A percentile compares a stretch with the other conserved stretches of the same genome.
phyloP scores from a whole-genome alignment of 805 yeast genomes.

The Cyberlindnera japonica region DNA sequence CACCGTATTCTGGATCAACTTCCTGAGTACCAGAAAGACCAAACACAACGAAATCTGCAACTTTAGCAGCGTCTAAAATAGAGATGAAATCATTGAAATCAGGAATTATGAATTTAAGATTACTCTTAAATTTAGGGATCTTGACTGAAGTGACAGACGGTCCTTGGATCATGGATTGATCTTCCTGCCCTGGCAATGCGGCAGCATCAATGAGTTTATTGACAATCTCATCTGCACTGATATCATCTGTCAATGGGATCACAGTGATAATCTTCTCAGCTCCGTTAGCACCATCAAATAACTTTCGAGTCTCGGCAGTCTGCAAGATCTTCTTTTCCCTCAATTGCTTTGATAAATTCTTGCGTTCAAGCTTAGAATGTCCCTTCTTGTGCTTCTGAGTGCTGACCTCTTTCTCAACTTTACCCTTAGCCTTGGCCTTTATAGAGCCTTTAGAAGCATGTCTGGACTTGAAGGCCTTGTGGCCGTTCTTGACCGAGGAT shows the following conservation, averaged over 20 bases:
- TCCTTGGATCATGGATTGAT: slow-evolving; percentile 30
- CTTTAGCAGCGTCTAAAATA: slow-evolving; percentile 80
- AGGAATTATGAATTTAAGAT: slow-evolving; percentile 69
- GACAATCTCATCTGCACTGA: slow-evolving; percentile 54
- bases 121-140: slow-evolving; percentile 68
- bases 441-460: slow-evolving; percentile 87
- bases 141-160: slow-evolving; percentile 52
- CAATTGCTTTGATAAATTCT: slow-evolving; percentile 73
- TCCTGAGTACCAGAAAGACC: slow-evolving; percentile 86
- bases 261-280: slow-evolving; percentile 83
- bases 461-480: slow-evolving; percentile 86
- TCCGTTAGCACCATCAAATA: slow-evolving; percentile 78
- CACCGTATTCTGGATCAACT: slow-evolving; percentile 77
- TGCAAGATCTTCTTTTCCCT: slow-evolving; percentile 67
- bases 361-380: slow-evolving; percentile 59
- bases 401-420: slow-evolving; percentile 64
- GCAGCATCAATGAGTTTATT: slow-evolving; percentile 42
- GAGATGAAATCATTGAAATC: slow-evolving; percentile 61
- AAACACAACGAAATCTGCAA: slow-evolving; percentile 85
- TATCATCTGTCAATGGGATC: slow-evolving; percentile 73
- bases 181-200: slow-evolving; percentile 32
- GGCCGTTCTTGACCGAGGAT: slow-evolving; percentile 75
- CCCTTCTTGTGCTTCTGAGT: slow-evolving; percentile 30
- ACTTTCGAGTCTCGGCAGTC: slow-evolving; percentile 52
- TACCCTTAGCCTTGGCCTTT: slow-evolving; percentile 79